Percentiles rank a stretch among this genome's conserved stretches.
Evolutionary conservation across 108 stramenopile species (phyloP).

Genomic region (Pelagomonas calceolata): DNA sequence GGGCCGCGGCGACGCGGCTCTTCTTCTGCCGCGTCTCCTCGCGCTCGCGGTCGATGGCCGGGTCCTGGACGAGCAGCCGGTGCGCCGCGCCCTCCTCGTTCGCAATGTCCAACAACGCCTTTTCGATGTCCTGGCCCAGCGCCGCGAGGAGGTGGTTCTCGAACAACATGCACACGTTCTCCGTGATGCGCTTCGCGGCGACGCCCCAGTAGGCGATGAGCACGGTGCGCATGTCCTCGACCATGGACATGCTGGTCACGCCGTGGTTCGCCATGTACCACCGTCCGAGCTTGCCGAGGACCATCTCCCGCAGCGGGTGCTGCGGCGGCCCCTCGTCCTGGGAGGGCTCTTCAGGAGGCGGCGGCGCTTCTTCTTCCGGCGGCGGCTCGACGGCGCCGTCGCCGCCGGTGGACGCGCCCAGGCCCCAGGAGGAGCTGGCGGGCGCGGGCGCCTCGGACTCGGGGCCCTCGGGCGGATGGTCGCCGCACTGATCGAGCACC

Average conservation of each 20-base stretch:
- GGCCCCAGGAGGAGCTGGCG: neutral
- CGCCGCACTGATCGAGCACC: neutral
- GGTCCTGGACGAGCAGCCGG: neutral
- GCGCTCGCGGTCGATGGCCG: neutral
- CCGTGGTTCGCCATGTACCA: constrained; percentile 32
- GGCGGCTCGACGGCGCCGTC: neutral
- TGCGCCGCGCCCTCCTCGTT: neutral
- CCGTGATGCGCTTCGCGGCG: constrained; percentile 28
- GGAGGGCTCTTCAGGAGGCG: neutral
- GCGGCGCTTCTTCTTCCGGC: neutral
- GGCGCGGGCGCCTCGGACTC: neutral
- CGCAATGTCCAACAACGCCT: constrained; percentile 13
- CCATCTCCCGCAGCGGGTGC: neutral
- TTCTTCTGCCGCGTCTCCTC: neutral
- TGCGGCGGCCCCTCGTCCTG: neutral
- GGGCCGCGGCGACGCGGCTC: neutral
- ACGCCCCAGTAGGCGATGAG: constrained; percentile 40
- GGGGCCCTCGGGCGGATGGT: too few relatives aligned
- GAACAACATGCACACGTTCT: constrained; percentile 39
- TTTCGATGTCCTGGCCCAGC: constrained; percentile 26
- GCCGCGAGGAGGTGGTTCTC: constrained; percentile 27
- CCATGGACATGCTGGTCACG: constrained; percentile 29
- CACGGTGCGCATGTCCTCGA: constrained; percentile 37
- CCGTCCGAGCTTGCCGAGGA: neutral
- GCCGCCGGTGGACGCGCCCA: neutral